Evolutionary conservation across 176 grass and related monocot genomes (phyloP).

Genomic region (Hsuehochloa calcarea): DNA sequence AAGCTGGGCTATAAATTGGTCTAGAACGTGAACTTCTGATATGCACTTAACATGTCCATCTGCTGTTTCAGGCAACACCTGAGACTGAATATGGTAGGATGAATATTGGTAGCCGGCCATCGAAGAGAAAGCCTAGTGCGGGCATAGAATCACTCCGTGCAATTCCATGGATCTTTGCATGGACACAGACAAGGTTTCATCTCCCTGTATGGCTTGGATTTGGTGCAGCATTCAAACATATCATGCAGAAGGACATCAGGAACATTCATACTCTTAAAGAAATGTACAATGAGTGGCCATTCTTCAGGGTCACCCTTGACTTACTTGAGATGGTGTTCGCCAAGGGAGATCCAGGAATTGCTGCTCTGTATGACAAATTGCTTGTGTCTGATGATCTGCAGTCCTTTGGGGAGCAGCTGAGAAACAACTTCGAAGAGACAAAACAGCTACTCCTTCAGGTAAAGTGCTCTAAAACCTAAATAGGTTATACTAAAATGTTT

Average conservation of each 20-base stretch:
- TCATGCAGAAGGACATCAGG: constrained; percentile 71
- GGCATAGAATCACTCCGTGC: constrained; percentile 96
- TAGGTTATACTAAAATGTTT: neutral
- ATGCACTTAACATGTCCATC: constrained; percentile 15
- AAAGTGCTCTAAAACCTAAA: constrained; percentile 9
- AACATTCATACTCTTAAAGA: constrained; percentile 78
- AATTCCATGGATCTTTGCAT: constrained; percentile 99
- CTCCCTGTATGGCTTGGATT: constrained; percentile 98
- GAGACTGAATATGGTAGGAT: constrained; percentile 97
- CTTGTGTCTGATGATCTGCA: constrained; percentile 74
- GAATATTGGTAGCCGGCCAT: constrained; percentile 99
- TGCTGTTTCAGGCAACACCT: constrained; percentile 77
- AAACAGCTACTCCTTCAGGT: constrained; percentile 93
- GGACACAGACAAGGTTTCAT: constrained; percentile 99
- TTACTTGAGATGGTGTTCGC: constrained; percentile 99
- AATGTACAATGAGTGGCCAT: constrained; percentile 99
- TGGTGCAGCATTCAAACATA: constrained; percentile 74
- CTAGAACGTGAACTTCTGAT: neutral
- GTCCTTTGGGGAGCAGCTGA: constrained; percentile 71
- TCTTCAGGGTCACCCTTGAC: constrained; percentile 97
- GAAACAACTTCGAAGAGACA: constrained; percentile 87
- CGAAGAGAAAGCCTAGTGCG: constrained; percentile 92
- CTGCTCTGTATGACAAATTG: constrained; percentile 88
- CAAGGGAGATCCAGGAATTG: constrained; percentile 96
- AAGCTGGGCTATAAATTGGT: constrained; percentile 10